Conservation (phyloP, 768 basidiomycete genomes). For the Termitomyces sp. region DNA sequence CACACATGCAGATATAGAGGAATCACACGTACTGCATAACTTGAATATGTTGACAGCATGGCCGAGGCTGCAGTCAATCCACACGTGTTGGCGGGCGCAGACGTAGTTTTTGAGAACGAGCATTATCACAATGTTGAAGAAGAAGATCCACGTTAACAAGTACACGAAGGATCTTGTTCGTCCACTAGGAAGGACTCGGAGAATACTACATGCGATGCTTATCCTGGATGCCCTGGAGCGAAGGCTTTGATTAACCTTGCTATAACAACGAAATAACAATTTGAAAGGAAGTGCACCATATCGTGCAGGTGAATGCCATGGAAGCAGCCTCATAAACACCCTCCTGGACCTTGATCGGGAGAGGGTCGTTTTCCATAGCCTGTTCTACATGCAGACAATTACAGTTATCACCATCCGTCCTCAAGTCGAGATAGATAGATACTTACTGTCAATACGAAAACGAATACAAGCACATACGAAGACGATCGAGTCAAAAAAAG, state of each 20-base stretch:
- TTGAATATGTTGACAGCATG: conserved; percentile 7
- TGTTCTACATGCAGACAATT: neutral
- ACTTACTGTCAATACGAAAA: conserved; percentile 4
- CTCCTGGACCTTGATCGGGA: neutral
- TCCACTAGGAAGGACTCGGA: conserved; percentile 10
- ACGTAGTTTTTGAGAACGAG: conserved; percentile 10
- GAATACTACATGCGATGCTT: conserved; percentile 16
- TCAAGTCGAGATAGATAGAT: neutral
- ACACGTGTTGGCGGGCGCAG: conserved; percentile 6
- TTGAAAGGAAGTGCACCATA: conserved; percentile 11
- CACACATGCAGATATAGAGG: neutral
- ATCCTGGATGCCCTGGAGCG: conserved; percentile 15
- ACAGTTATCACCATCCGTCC: neutral
- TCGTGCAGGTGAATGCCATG: conserved; percentile 11
- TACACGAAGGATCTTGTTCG: conserved; percentile 3
- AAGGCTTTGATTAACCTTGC: neutral
- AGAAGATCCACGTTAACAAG: conserved; percentile 1
- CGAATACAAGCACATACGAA: conserved; percentile 5
- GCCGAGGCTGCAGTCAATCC: conserved; percentile 10
- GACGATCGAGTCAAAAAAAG: conserved; percentile 5
- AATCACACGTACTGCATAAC: conserved; percentile 6
- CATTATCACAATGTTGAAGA: conserved; percentile 3
- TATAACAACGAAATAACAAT: neutral
- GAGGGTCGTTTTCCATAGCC: neutral
- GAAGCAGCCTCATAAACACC: neutral